Base-by-base conservation (phyloP, 73 alveolate species). In the Symbiodinium natans region DNA sequence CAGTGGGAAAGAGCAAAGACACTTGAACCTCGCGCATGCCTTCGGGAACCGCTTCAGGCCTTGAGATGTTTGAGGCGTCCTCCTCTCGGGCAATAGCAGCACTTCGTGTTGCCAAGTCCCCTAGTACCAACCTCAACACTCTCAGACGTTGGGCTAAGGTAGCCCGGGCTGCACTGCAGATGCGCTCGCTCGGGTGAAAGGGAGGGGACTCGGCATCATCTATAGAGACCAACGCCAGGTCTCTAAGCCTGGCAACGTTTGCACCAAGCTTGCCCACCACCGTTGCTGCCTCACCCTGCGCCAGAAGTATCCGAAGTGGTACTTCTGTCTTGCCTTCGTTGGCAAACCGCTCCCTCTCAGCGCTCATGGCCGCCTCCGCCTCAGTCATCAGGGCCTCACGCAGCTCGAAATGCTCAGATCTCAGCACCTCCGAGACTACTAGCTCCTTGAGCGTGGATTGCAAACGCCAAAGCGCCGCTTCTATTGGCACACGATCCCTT, bases 1-100 rank as follows among this genome's bases (percentile, higher is more conserved):
- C 97, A 7, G 80, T n/a, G 13, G 97, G 97, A 42, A 90, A 90
- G 43, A 90, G 97, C 88, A 90, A 33, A 5, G 42, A 34, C 48
- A 33, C 84, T 0, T 43, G 23, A 34, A n/a, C 84, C 84, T 34
- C 43, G 11, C 84, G 42, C 40, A 34, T 34, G 40, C 84, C 84
- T 34, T 34, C 84, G 27, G 43, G 31, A 23, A 33, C 84, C 31
- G 23, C 42, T 43, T 34, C 25, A 17, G 84, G 43, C 42, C 84
- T 74, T 9, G 41, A 11, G 34, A 17, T 34, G 38, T 63, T 9
- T 5, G 41, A 17, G 85, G 42, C 43, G n/a, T 10, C 56, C 54
- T 90, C 97, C 97, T 90, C 97, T 41, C 97, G 48, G 33, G 97
- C 97, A 42, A 90, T 90, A 59, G 97, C 97, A 6, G 97, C 97